Percentiles rank a stretch among this genome's conserved stretches.
phyloP scores from a whole-genome alignment of 2,329 filamentous ascomycete genomes.

The Colletotrichum chlorophyti region DNA sequence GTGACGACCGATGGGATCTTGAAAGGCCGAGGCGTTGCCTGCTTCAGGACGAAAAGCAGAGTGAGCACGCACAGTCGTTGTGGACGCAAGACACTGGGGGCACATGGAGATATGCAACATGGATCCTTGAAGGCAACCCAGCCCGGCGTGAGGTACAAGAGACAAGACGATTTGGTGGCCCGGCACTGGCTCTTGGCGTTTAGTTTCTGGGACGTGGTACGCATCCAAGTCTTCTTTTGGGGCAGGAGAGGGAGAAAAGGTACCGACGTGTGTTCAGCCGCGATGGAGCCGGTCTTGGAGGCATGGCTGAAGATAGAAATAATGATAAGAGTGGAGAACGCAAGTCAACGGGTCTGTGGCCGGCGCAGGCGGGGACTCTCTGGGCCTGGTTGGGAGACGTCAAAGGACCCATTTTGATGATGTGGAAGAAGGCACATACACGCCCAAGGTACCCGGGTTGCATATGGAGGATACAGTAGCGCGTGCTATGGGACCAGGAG shows the following conservation, averaged over 20 bases:
- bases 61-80: constrained; percentile 18
- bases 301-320: constrained; percentile 25
- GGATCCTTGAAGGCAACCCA: constrained; percentile 14
- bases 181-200: constrained; percentile 9
- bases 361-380: constrained; percentile 10
- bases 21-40: constrained; percentile 24
- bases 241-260: constrained; percentile 18
- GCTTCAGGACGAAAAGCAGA: constrained; percentile 30
- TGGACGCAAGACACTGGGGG: constrained; percentile 25
- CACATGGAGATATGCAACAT: constrained; percentile 28
- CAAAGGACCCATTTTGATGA: constrained; percentile 2
- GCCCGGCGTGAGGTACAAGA: too few relatives aligned
- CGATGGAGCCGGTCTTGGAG: constrained; percentile 26
- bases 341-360: constrained; percentile 26
- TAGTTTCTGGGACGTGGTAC: constrained; percentile 1
- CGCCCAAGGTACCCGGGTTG: constrained; percentile 26
- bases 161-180: constrained; percentile 14
- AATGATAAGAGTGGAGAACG: constrained; percentile 19
- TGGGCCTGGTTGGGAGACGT: constrained; percentile 6
- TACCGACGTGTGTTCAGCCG: constrained; percentile 24
- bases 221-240: too few relatives aligned
- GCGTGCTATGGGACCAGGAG: constrained; percentile 23
- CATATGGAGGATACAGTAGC: constrained; percentile 22
- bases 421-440: constrained; percentile 9
- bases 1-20: constrained; percentile 24